phyloP scores from a whole-genome alignment of 1,284 basidiomycete species.

The Sparassis latifolia region DNA sequence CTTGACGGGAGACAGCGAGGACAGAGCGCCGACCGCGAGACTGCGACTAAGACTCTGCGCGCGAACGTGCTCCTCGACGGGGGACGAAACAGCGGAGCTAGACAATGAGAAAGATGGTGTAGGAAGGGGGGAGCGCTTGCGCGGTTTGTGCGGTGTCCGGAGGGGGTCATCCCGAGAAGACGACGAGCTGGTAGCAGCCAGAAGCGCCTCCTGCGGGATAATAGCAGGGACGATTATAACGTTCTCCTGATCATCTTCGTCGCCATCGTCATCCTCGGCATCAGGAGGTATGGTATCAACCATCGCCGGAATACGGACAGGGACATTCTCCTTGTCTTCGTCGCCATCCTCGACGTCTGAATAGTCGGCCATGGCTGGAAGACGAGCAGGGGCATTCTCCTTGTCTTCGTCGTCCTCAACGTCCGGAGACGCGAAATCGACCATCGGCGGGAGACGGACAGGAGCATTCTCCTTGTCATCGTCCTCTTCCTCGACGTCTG shows the following conservation, averaged over 20 bases:
- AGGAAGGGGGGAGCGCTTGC: slow-evolving; percentile 15
- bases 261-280: slow-evolving; percentile 4
- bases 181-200: slow-evolving; percentile 7
- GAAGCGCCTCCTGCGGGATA: slow-evolving; percentile 7
- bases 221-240: slow-evolving; percentile 8
- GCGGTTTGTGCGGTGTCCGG: slow-evolving; percentile 16
- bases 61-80: slow-evolving; percentile 6
- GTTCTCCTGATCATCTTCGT: slow-evolving; percentile 4
- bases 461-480: slow-evolving; percentile 17
- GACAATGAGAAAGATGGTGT: slow-evolving; percentile 11
- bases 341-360: slow-evolving; percentile 3
- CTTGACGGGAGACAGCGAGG: not conserved
- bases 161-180: slow-evolving; percentile 11
- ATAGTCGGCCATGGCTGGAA: not conserved
- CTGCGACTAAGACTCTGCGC: not conserved
- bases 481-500: slow-evolving; percentile 3
- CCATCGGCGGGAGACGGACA: not conserved
- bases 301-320: not conserved
- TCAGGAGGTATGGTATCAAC: not conserved
- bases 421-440: not conserved
- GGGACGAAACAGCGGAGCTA: slow-evolving; percentile 3
- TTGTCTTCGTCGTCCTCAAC: slow-evolving; percentile 10
- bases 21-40: not conserved
- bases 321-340: slow-evolving; percentile 15
- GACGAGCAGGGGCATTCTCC: slow-evolving; percentile 9